Percentiles rank a stretch among this genome's conserved stretches.
These are phyloP conservation scores for Schwanniomyces etchellsii DNA, from an alignment of 1,139 yeast species.

Conservation along the genomic window DNA sequence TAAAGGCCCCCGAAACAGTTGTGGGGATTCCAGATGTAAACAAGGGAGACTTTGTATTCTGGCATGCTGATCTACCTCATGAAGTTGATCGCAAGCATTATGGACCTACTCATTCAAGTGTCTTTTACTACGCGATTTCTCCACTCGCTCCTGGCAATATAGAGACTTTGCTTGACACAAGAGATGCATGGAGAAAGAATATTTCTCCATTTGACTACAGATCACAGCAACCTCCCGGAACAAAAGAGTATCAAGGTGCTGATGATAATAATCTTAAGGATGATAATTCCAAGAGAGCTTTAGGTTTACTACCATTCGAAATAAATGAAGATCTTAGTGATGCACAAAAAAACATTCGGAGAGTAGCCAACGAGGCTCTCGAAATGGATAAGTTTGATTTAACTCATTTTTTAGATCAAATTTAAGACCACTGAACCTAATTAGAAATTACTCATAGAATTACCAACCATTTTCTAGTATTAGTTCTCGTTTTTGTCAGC, in stretches of 20 bases:
- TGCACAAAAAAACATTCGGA: conserved; percentile 17
- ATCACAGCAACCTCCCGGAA: conserved; percentile 10
- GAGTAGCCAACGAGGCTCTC: conserved; percentile 11
- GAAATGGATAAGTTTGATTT: no score
- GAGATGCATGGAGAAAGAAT: conserved; percentile 9
- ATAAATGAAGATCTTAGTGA: conserved; percentile 12
- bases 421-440: no score
- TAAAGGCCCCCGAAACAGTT: conserved; percentile 17
- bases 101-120: conserved; percentile 14
- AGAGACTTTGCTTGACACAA: conserved; percentile 11
- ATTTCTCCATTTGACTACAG: conserved; percentile 13
- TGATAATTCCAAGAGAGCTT: conserved; percentile 16
- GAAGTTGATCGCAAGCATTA: conserved; percentile 36
- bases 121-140: conserved; percentile 2
- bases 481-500: no score
- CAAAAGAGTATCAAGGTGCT: conserved; percentile 12
- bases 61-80: conserved; percentile 45
- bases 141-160: conserved; percentile 6
- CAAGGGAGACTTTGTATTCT: conserved; percentile 38
- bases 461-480: no score
- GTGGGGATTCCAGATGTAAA: conserved; percentile 27
- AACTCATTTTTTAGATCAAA: no score
- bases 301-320: conserved; percentile 19
- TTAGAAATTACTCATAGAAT: no score
- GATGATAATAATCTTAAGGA: conserved; percentile 12